A percentile compares a stretch with the other conserved stretches of the same genome.
Conservation (phyloP, 2,329 filamentous ascomycete species). For the Hypoxylon sp. region DNA sequence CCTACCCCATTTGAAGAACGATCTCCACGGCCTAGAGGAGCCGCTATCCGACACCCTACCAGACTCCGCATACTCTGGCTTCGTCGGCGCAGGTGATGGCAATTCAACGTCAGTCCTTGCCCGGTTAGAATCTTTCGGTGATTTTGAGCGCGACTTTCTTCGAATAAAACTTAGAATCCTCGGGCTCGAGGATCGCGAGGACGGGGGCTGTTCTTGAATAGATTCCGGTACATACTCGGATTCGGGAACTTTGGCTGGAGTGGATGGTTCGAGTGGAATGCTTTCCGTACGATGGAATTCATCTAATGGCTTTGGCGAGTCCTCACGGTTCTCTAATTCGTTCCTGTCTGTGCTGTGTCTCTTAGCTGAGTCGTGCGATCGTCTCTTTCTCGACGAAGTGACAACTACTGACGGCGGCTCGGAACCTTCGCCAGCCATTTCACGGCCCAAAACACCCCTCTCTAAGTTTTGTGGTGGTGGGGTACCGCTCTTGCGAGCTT, state of each 20-base stretch:
- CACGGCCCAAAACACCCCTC: constrained; percentile 71
- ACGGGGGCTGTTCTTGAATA: constrained; percentile 28
- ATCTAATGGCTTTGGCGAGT: constrained; percentile 55
- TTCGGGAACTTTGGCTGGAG: constrained; percentile 30
- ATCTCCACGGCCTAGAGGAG: constrained; percentile 71
- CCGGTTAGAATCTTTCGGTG: constrained; percentile 60
- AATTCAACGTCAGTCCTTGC: constrained; percentile 52
- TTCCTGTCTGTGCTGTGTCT: constrained; percentile 51
- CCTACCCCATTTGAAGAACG: constrained; percentile 80
- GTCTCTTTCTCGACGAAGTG: constrained; percentile 68
- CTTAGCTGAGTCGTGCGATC: constrained; percentile 55
- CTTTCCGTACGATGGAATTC: constrained; percentile 66
- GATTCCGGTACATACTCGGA: constrained; percentile 31
- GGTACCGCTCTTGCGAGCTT: constrained; percentile 64
- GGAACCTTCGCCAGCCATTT: constrained; percentile 68
- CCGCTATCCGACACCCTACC: constrained; percentile 69
- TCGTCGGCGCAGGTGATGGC: constrained; percentile 54
- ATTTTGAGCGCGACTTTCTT: constrained; percentile 64
- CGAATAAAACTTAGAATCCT: constrained; percentile 57
- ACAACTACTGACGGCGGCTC: constrained; percentile 68
- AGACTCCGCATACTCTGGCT: constrained; percentile 63
- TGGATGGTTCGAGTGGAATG: constrained; percentile 54
- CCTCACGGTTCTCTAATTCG: constrained; percentile 41
- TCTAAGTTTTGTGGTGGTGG: constrained; percentile 69
- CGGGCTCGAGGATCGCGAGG: constrained; percentile 52